These are phyloP conservation scores for Lipomyces kockii DNA, from an alignment of 805 yeast genomes.

Conservation along the genomic window DNA sequence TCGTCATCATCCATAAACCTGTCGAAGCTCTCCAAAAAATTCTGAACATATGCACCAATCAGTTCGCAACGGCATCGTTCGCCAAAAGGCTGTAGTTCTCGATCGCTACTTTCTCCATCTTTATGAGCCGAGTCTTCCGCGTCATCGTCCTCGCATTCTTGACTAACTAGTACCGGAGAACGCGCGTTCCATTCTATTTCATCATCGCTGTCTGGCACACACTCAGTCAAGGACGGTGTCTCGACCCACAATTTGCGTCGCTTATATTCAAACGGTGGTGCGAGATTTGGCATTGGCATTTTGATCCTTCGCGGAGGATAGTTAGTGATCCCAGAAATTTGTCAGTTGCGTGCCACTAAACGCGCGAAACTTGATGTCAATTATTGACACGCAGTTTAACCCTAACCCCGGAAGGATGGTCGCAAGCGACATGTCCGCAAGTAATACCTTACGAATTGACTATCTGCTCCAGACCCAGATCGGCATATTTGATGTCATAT, in stretches of 20 bases:
- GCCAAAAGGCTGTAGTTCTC: background rate
- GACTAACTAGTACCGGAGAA: background rate
- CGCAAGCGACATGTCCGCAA: no score
- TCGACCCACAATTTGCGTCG: background rate
- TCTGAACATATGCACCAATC: background rate
- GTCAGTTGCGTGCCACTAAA: no score
- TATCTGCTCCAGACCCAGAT: no score
- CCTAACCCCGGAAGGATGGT: no score
- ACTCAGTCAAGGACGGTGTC: background rate
- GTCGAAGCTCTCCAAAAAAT: background rate
- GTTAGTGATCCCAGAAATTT: no score
- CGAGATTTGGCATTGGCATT: background rate
- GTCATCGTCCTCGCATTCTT: background rate
- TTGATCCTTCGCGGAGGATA: background rate
- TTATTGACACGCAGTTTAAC: no score
- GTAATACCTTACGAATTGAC: no score
- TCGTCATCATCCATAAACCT: background rate
- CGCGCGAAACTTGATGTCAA: no score
- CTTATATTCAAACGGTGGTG: slow-evolving; percentile 2
- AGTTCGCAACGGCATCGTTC: background rate
- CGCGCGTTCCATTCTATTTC: background rate
- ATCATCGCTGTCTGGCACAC: background rate
- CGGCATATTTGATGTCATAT: no score
- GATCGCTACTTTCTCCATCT: background rate
- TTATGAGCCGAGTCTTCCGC: background rate